A percentile compares a stretch with the other conserved stretches of the same genome.
These are phyloP conservation scores for Diaporthe aspalathi DNA, from an alignment of 2,329 filamentous ascomycete genomes.

Conservation along the genomic window DNA sequence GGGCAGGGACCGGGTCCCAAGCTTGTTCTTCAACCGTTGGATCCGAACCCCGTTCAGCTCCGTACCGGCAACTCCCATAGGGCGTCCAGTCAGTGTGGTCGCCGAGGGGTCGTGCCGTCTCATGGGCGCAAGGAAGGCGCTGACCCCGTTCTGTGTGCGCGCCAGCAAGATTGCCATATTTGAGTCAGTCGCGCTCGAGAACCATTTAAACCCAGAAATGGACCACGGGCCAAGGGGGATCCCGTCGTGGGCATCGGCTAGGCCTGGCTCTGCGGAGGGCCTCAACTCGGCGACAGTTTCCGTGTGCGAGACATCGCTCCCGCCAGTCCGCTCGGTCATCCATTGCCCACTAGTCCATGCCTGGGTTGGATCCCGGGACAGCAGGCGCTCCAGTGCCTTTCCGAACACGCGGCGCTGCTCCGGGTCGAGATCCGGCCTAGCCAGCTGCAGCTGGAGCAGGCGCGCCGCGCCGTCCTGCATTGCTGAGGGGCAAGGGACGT, in stretches of 20 bases:
- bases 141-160: conserved; percentile 66
- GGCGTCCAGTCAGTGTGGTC: conserved; percentile 36
- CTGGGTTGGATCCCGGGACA: conserved; percentile 58
- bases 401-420: conserved; percentile 58
- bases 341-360: conserved; percentile 81
- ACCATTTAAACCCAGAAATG: conserved; percentile 78
- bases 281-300: conserved; percentile 67
- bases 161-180: conserved; percentile 74
- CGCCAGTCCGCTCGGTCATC: conserved; percentile 80
- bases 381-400: conserved; percentile 65
- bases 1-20: conserved; percentile 76
- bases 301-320: conserved; percentile 75
- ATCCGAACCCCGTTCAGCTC: conserved; percentile 76
- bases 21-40: conserved; percentile 77
- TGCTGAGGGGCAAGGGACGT: conserved; percentile 72
- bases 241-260: conserved; percentile 42
- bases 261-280: conserved; percentile 40
- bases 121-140: conserved; percentile 75
- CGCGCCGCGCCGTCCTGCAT: conserved; percentile 74
- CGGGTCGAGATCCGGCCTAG: conserved; percentile 42
- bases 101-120: conserved; percentile 53
- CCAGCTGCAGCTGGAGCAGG: conserved; percentile 60
- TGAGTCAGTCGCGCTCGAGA: conserved; percentile 74
- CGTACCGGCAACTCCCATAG: conserved; percentile 44
- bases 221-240: conserved; percentile 66